Conservation (phyloP, 306 rosid genomes). For the Comarum palustre region DNA sequence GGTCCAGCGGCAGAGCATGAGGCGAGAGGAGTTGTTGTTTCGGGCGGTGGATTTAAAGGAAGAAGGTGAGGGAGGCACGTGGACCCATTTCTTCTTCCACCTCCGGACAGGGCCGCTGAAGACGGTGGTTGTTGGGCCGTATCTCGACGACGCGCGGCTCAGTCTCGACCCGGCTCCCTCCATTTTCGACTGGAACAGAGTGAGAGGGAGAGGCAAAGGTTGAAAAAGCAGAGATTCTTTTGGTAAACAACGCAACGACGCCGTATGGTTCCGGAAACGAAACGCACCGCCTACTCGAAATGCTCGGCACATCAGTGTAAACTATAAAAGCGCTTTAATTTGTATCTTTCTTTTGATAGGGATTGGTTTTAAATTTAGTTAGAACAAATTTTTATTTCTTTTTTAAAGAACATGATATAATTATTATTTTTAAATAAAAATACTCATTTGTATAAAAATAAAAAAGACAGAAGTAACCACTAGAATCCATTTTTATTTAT, state of each 20-base stretch:
- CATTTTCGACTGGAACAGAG: constrained; percentile 40
- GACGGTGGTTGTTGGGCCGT: constrained; percentile 75
- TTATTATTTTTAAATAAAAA: too few species aligned
- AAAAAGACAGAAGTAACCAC: too few species aligned
- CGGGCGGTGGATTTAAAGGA: constrained; percentile 31
- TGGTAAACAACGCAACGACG: neutral
- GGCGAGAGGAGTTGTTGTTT: constrained; percentile 49
- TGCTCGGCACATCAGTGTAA: too few species aligned
- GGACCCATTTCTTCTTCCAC: constrained; percentile 98
- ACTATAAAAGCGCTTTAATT: too few species aligned
- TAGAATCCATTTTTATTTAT: too few species aligned
- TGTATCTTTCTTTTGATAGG: too few species aligned
- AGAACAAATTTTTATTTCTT: too few species aligned
- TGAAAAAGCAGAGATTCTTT: neutral
- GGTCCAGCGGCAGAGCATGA: constrained; percentile 94
- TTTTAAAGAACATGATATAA: too few species aligned
- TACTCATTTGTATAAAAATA: too few species aligned
- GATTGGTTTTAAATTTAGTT: too few species aligned
- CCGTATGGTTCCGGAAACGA: neutral
- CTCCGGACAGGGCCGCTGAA: constrained; percentile 91
- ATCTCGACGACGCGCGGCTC: constrained; percentile 88
- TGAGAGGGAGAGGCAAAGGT: neutral
- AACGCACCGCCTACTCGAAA: neutral
- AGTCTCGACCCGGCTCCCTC: constrained; percentile 83
- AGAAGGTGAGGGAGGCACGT: constrained; percentile 50